Evolutionary conservation across 345 rosid genomes (phyloP).

Genomic region (Geranium brycei): DNA sequence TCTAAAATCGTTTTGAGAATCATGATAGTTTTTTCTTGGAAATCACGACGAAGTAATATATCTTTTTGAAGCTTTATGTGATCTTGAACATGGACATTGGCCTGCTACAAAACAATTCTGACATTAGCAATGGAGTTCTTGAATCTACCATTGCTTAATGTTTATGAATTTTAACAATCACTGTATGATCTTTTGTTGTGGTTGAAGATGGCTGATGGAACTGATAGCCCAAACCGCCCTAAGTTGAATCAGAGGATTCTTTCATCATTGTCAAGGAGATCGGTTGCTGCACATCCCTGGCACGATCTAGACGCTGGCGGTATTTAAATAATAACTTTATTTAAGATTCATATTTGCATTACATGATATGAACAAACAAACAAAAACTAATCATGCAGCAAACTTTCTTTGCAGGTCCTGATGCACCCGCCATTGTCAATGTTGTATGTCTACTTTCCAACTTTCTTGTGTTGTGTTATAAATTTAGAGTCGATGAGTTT

Average conservation of each 20-base stretch:
- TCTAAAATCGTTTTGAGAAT: too few relatives aligned
- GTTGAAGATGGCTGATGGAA: neutral
- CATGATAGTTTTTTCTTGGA: too few relatives aligned
- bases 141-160: too few relatives aligned
- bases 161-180: too few relatives aligned
- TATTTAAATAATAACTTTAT: too few relatives aligned
- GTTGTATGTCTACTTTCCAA: slow-evolving; percentile 13
- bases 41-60: too few relatives aligned
- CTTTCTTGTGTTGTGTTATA: neutral
- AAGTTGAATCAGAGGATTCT: slow-evolving; percentile 28
- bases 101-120: too few relatives aligned
- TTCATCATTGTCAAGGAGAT: slow-evolving; percentile 29
- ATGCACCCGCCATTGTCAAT: slow-evolving; percentile 11
- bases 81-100: too few relatives aligned
- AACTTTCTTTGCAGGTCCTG: slow-evolving; percentile 7
- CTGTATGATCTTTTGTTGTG: neutral
- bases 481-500: neutral
- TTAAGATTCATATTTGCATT: slow-evolving; percentile 1
- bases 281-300: slow-evolving; percentile 44
- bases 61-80: too few relatives aligned
- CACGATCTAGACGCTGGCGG: slow-evolving; percentile 35
- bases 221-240: neutral
- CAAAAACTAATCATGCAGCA: neutral
- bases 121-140: too few relatives aligned
- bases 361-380: neutral